Conservation (phyloP, 257 asterid species). For the Solanum ossicruentum region DNA sequence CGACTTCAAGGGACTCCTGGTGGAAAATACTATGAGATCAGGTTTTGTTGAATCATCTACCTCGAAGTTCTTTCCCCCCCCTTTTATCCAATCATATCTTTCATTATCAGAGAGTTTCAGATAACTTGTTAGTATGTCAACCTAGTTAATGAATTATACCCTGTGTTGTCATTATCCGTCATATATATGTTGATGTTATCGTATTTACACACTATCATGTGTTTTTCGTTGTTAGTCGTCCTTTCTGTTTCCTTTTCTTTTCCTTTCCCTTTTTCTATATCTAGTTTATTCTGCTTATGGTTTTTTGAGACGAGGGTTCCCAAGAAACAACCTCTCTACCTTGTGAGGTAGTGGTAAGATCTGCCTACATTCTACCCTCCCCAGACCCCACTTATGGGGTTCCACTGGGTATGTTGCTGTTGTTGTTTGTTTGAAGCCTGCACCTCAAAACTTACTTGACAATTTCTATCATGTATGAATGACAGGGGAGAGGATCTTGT, state of each 20-base stretch:
- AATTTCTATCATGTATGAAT: not conserved
- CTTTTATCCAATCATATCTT: not conserved
- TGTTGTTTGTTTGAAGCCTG: not conserved
- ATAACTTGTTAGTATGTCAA: not conserved
- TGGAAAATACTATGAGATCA: conserved; percentile 69
- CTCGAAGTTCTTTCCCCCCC: not conserved
- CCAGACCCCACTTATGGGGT: no score
- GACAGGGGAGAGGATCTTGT: not conserved
- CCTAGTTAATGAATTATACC: not conserved
- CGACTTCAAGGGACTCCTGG: conserved; percentile 33
- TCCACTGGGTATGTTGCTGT: no score
- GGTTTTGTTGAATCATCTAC: conserved; percentile 27
- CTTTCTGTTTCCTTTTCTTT: no score
- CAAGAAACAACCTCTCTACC: no score
- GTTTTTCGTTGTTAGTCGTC: no score
- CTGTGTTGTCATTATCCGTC: not conserved
- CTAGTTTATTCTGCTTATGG: no score
- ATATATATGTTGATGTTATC: no score
- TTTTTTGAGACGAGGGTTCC: no score
- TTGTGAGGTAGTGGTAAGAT: no score
- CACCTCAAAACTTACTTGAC: not conserved
- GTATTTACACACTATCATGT: no score
- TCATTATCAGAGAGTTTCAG: not conserved
- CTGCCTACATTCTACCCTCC: no score
- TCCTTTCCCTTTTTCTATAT: no score